Conservation (phyloP, 108 stramenopile genomes). For the Cyclotella atomus region DNA sequence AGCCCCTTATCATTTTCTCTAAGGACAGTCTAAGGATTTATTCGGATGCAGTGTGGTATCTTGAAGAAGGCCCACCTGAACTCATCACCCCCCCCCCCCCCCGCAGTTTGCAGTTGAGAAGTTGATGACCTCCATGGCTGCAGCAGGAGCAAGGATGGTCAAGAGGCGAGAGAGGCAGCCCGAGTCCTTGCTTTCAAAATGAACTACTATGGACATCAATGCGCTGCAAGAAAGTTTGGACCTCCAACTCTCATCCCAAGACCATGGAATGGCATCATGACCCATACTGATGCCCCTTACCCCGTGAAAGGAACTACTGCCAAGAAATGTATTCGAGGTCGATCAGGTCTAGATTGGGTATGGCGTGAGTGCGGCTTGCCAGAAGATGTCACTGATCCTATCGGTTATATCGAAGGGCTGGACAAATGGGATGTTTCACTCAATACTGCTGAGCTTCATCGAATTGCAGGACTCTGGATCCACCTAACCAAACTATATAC, state of each 20-base stretch:
- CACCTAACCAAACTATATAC: slow-evolving; percentile 15
- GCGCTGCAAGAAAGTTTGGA: not conserved
- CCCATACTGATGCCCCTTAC: not conserved
- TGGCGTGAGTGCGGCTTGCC: not conserved
- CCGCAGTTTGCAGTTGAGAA: too few relatives aligned
- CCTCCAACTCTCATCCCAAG: slow-evolving; percentile 8
- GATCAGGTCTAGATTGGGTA: not conserved
- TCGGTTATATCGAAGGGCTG: not conserved
- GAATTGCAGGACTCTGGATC: slow-evolving; percentile 14
- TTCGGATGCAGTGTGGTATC: too few relatives aligned
- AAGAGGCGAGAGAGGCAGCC: not conserved
- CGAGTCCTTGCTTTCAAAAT: not conserved
- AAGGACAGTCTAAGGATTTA: too few relatives aligned
- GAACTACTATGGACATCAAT: not conserved
- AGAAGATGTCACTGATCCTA: not conserved
- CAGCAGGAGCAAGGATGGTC: too few relatives aligned
- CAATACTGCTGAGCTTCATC: slow-evolving; percentile 4
- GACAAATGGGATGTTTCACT: not conserved
- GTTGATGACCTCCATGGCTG: too few relatives aligned
- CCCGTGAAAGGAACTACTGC: slow-evolving; percentile 5
- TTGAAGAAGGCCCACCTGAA: too few relatives aligned
- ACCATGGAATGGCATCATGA: slow-evolving; percentile 11
- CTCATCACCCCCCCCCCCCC: too few relatives aligned
- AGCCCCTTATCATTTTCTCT: too few relatives aligned
- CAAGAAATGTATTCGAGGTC: slow-evolving; percentile 8